Base-by-base conservation (phyloP, 805 yeast genomes). In the Kodamaea fukazawae region DNA sequence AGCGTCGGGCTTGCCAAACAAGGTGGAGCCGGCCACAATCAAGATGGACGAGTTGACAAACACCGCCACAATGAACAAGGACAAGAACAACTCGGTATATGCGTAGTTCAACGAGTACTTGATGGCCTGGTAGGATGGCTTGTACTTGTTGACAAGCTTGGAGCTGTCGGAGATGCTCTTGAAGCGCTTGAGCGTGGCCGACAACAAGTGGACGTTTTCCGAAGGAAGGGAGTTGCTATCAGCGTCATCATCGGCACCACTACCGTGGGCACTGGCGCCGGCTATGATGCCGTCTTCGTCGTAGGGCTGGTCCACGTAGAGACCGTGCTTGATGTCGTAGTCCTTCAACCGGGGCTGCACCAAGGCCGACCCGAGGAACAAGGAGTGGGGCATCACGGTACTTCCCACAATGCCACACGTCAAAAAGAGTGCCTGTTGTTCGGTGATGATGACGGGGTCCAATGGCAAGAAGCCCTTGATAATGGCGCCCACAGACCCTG, bases 381-480 rank as follows among this genome's bases (percentile, higher is more conserved):
- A 55, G 1, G 72, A 66, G 45, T 70, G 75, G 13, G 75, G 75
- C 75, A 70, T 70, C 11, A 70, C 73, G 2, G 75, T 70, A 41
- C 72, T 67, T 6, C 75, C 75, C 4, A 70, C 70, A 39, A 70
- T 69, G 5, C 72, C 75, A 50, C 73, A 67, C 35, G 70, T 61
- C 42, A 70, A 56, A 38, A 67, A 70, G 14, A 70, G 57, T 2
- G 74, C 73, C 45, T 65, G 47, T 34, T 55, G 55, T 38, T 67
- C 71, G 25, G 42, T 45, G 49, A 65, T 62, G 11, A 63, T 53
- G 17, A 51, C 53, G 13, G 48, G 48, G 42, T 58, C 45, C 7
- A 62, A 13, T 0, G 97, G 97, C 13, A 87, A 53, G 50, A 83
- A 86, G 0, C 96, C 96, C 48, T 65, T 61, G 36, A 76, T 58